phyloP scores from a whole-genome alignment of 768 basidiomycete genomes.

The Russula virescens region DNA sequence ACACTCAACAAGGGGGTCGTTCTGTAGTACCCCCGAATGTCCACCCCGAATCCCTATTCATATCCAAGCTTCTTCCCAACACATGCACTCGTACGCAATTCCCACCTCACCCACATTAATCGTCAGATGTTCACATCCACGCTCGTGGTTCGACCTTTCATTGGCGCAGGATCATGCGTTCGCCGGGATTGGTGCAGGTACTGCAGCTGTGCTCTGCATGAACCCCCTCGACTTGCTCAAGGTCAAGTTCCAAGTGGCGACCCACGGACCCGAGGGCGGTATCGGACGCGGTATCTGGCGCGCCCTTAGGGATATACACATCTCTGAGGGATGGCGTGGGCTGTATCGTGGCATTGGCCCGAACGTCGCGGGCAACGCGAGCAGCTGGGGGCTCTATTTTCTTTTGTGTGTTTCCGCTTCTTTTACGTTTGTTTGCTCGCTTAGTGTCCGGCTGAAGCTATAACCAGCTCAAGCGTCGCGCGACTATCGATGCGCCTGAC shows the following conservation, averaged over 20 bases:
- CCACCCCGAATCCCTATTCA: conserved; percentile 11
- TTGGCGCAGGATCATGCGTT: conserved; percentile 99
- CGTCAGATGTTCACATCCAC: too few relatives aligned
- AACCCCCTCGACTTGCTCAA: too few relatives aligned
- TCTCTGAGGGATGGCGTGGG: conserved; percentile 71
- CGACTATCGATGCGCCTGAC: conserved; percentile 59
- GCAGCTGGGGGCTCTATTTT: too few relatives aligned
- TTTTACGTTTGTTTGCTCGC: too few relatives aligned
- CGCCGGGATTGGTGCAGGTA: conserved; percentile 89
- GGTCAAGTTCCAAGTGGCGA: too few relatives aligned
- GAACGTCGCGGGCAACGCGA: too few relatives aligned
- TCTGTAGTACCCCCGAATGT: conserved; percentile 3
- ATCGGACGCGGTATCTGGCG: too few relatives aligned
- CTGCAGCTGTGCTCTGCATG: conserved; percentile 86
- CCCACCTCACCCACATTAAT: neutral
- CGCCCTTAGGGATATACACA: conserved; percentile 67
- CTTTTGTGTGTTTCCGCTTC: conserved; percentile 65
- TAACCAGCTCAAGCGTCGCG: conserved; percentile 85
- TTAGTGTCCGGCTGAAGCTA: conserved; percentile 49
- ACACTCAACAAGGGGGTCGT: too few relatives aligned
- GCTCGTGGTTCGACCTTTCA: too few relatives aligned
- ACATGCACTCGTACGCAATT: conserved; percentile 29
- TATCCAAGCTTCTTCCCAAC: too few relatives aligned
- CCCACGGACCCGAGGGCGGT: too few relatives aligned
- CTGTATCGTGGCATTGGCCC: conserved; percentile 87